Evolutionary conservation across 768 basidiomycete genomes (phyloP).

Genomic region (Crassisporium funariophilum): DNA sequence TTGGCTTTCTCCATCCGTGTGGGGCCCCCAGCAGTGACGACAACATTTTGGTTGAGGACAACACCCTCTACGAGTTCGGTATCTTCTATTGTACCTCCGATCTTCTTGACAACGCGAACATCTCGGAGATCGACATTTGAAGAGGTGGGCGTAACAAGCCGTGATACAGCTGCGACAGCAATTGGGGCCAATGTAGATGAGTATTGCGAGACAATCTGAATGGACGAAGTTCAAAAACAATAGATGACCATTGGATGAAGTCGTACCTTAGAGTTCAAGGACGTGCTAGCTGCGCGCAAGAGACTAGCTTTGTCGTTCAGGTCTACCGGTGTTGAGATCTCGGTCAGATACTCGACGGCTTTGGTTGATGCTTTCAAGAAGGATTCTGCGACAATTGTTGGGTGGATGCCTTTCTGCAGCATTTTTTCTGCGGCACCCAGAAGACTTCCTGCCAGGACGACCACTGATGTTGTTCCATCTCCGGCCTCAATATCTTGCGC

Average conservation of each 20-base stretch:
- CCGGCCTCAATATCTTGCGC: conserved; percentile 99
- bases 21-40: conserved; percentile 88
- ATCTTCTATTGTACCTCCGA: conserved; percentile 98
- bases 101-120: conserved; percentile 95
- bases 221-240: conserved; percentile 4
- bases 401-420: conserved; percentile 95
- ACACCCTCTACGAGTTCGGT: conserved; percentile 96
- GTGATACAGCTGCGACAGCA: conserved; percentile 94
- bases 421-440: conserved; percentile 96
- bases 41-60: conserved; percentile 95
- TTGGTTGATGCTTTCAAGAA: conserved; percentile 92
- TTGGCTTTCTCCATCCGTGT: conserved; percentile 97
- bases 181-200: conserved; percentile 98
- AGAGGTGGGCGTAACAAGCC: conserved; percentile 84
- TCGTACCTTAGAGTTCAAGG: conserved; percentile 89
- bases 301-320: conserved; percentile 84
- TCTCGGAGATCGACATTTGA: conserved; percentile 97
- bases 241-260: neutral
- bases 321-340: conserved; percentile 91
- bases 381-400: conserved; percentile 94
- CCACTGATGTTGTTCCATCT: conserved; percentile 97
- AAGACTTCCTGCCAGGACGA: conserved; percentile 92
- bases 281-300: conserved; percentile 91
- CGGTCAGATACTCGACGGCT: conserved; percentile 91
- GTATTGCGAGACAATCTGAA: conserved; percentile 97